Conservation (phyloP, 805 yeast genomes). For the Tetrapisispora nanseiensis region DNA sequence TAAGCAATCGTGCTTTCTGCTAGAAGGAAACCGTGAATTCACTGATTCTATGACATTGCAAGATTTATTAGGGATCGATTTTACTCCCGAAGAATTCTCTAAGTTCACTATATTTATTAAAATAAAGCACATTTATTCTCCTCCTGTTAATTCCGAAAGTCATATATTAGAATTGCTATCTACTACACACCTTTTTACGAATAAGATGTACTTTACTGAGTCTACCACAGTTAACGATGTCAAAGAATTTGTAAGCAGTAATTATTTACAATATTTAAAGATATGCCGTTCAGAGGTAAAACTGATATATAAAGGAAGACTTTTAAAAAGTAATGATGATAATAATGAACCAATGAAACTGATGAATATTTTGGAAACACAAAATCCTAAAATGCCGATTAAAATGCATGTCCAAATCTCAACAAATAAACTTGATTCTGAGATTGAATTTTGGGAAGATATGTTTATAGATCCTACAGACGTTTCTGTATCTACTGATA, state of each 20-base stretch:
- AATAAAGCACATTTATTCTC: slow-evolving; percentile 16
- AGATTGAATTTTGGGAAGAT: slow-evolving; percentile 25
- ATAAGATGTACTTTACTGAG: slow-evolving; percentile 14
- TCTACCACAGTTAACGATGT: slow-evolving; percentile 22
- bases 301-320: slow-evolving; percentile 22
- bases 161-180: slow-evolving; percentile 18
- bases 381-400: slow-evolving; percentile 6
- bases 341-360: slow-evolving; percentile 9
- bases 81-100: slow-evolving; percentile 25
- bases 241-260: slow-evolving; percentile 20
- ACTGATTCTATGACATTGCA: slow-evolving; percentile 18
- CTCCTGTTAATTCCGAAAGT: slow-evolving; percentile 7
- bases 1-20: slow-evolving; percentile 6
- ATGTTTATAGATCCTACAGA: slow-evolving; percentile 8
- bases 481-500: not conserved
- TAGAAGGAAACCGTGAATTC: slow-evolving; percentile 11
- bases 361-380: slow-evolving; percentile 10
- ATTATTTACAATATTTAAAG: slow-evolving; percentile 15
- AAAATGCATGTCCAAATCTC: slow-evolving; percentile 23
- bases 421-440: slow-evolving; percentile 16
- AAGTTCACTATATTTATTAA: slow-evolving; percentile 25
- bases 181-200: slow-evolving; percentile 15
- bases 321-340: slow-evolving; percentile 9
- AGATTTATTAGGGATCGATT: slow-evolving; percentile 28
- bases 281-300: slow-evolving; percentile 18